Percentiles rank a stretch among this genome's conserved stretches.
phyloP scores from a whole-genome alignment of 345 rosid genomes.

The Brassica juncea region DNA sequence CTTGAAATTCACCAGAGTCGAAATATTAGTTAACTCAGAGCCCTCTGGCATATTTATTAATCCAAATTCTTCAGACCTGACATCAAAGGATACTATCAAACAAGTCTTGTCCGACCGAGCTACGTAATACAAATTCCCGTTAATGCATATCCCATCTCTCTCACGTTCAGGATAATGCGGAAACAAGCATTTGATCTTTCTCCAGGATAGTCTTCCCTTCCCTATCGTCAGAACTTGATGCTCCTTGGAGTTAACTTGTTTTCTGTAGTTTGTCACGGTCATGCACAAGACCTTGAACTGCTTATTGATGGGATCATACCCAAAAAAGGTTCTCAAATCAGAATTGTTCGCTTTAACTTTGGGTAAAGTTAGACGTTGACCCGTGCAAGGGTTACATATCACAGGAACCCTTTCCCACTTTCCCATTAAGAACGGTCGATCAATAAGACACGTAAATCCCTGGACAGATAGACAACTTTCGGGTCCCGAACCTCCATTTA shows the following conservation, averaged over 20 bases:
- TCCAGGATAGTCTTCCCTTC: neutral
- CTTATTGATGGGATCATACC: conserved; percentile 12
- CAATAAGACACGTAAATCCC: neutral
- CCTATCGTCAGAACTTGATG: conserved; percentile 14
- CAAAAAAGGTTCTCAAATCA: neutral
- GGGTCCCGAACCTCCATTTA: neutral
- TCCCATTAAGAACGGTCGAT: neutral
- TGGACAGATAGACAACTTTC: neutral
- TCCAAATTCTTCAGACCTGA: conserved; percentile 3
- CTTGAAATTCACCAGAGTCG: neutral
- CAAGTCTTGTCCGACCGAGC: neutral
- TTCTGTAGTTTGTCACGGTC: neutral
- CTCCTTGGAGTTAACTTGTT: neutral
- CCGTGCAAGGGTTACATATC: conserved; percentile 14
- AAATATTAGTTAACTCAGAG: neutral
- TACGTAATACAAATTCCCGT: conserved; percentile 9
- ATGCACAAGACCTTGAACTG: conserved; percentile 1
- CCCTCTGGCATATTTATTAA: neutral
- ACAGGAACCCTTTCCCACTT: neutral
- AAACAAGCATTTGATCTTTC: neutral
- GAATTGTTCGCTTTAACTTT: neutral
- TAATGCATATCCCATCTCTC: neutral
- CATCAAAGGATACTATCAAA: conserved; percentile 9
- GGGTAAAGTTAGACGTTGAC: neutral
- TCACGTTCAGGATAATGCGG: neutral